phyloP scores from a whole-genome alignment of 2,329 filamentous ascomycete species.

The Aquanectria penicillioides region DNA sequence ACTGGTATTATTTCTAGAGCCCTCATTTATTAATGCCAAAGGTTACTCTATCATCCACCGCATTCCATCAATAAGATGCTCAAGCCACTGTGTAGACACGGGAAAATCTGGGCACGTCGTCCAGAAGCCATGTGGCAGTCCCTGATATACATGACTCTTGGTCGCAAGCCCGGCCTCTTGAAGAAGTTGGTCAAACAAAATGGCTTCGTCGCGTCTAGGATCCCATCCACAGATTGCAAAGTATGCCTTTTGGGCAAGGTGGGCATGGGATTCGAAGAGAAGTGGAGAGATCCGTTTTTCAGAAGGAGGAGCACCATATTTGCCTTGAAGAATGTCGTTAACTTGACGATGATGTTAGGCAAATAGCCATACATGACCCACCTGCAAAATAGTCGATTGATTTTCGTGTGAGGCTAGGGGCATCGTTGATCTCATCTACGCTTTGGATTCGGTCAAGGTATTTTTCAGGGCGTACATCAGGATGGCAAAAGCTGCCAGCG shows the following conservation, averaged over 20 bases:
- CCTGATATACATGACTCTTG: conserved; percentile 52
- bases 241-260: conserved; percentile 48
- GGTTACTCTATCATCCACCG: conserved; percentile 33
- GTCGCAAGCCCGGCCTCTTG: conserved; percentile 45
- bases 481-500: conserved; percentile 55
- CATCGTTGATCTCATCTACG: conserved; percentile 49
- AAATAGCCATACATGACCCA: too few species aligned
- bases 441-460: conserved; percentile 47
- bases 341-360: too few species aligned
- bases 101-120: conserved; percentile 49
- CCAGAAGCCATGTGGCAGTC: conserved; percentile 54
- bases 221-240: conserved; percentile 60
- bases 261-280: conserved; percentile 44
- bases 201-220: conserved; percentile 58
- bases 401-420: conserved; percentile 47
- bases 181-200: conserved; percentile 55
- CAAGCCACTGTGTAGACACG: conserved; percentile 43
- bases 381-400: conserved; percentile 48
- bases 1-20: neutral
- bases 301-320: conserved; percentile 41
- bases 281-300: conserved; percentile 53
- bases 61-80: conserved; percentile 39
- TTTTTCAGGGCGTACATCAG: conserved; percentile 50
- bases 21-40: too few species aligned
- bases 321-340: conserved; percentile 23